A percentile compares a stretch with the other conserved stretches of the same genome.
phyloP scores from a whole-genome alignment of 768 basidiomycete species.

The Russula sp. region DNA sequence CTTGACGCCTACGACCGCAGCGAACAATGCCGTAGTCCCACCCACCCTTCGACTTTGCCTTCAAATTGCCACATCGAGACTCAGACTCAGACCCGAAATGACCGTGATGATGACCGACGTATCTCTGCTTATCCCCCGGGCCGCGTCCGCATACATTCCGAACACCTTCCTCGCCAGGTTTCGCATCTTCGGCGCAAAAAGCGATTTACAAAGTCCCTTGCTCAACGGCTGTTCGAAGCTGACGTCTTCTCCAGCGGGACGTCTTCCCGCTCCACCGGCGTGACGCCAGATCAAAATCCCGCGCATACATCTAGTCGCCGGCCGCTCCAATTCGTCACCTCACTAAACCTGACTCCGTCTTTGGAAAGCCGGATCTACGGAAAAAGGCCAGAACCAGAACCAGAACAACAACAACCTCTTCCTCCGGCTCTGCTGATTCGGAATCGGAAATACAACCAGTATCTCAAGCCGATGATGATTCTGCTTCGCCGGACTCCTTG shows the following conservation, averaged over 20 bases:
- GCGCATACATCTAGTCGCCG: conserved; percentile 25
- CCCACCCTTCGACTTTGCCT: too few relatives aligned
- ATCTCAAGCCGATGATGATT: not conserved
- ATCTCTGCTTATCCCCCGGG: not conserved
- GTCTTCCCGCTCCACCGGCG: not conserved
- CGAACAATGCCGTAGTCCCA: not conserved
- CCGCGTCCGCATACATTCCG: not conserved
- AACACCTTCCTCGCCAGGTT: not conserved
- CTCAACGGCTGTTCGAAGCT: conserved; percentile 29
- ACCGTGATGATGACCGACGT: not conserved
- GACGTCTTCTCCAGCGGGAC: conserved; percentile 27
- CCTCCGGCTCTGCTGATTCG: not conserved
- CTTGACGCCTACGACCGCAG: not conserved
- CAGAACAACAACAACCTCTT: not conserved
- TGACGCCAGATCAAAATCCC: conserved; percentile 1
- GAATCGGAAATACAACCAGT: not conserved
- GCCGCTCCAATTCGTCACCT: conserved; percentile 25
- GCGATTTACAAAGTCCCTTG: conserved; percentile 22
- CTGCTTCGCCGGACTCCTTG: not conserved
- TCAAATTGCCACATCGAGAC: not conserved
- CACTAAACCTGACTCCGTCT: conserved; percentile 10
- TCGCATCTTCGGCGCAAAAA: conserved; percentile 18
- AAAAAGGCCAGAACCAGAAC: too few relatives aligned
- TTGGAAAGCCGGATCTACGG: conserved; percentile 11
- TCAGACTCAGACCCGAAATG: not conserved